A percentile compares a stretch with the other conserved stretches of the same genome.
Conservation (phyloP, 805 yeast genomes). For the Barnettozyma vustinii region DNA sequence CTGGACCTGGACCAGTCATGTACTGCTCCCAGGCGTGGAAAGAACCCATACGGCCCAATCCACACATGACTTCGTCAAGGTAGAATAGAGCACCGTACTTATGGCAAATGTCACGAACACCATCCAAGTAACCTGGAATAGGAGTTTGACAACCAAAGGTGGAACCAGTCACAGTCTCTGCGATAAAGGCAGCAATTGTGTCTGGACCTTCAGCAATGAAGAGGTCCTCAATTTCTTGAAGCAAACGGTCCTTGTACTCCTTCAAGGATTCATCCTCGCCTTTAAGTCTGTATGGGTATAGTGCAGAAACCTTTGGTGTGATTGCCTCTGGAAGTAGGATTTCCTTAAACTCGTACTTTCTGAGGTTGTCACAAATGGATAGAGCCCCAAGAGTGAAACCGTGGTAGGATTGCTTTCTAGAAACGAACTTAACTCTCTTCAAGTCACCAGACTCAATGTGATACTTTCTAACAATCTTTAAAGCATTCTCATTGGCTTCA, state of each 20-base stretch:
- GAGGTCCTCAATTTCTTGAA: slow-evolving; percentile 37
- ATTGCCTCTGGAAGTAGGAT: slow-evolving; percentile 21
- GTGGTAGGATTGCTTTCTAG: slow-evolving; percentile 43
- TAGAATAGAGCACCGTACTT: slow-evolving; percentile 46
- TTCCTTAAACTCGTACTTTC: slow-evolving; percentile 32
- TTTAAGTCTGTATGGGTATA: slow-evolving; percentile 28
- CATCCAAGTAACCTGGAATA: slow-evolving; percentile 41
- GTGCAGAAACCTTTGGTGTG: slow-evolving; percentile 24
- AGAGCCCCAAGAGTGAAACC: slow-evolving; percentile 44
- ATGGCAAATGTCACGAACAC: slow-evolving; percentile 40
- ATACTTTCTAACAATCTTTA: slow-evolving; percentile 50
- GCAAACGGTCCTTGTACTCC: slow-evolving; percentile 34
- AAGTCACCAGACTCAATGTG: slow-evolving; percentile 38
- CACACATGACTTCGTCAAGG: slow-evolving; percentile 54
- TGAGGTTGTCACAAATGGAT: slow-evolving; percentile 35
- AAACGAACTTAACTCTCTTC: slow-evolving; percentile 37
- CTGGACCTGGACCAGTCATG: slow-evolving; percentile 37
- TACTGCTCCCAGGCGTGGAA: slow-evolving; percentile 41
- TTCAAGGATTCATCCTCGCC: slow-evolving; percentile 31
- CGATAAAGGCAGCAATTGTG: slow-evolving; percentile 38
- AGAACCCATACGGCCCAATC: slow-evolving; percentile 47
- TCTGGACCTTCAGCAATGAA: slow-evolving; percentile 38
- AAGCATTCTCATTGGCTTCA: slow-evolving; percentile 61
- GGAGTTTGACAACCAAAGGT: slow-evolving; percentile 40
- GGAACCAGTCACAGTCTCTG: slow-evolving; percentile 44